Conservation (phyloP, 2,329 filamentous ascomycete genomes). For the Byssothecium circinans region DNA sequence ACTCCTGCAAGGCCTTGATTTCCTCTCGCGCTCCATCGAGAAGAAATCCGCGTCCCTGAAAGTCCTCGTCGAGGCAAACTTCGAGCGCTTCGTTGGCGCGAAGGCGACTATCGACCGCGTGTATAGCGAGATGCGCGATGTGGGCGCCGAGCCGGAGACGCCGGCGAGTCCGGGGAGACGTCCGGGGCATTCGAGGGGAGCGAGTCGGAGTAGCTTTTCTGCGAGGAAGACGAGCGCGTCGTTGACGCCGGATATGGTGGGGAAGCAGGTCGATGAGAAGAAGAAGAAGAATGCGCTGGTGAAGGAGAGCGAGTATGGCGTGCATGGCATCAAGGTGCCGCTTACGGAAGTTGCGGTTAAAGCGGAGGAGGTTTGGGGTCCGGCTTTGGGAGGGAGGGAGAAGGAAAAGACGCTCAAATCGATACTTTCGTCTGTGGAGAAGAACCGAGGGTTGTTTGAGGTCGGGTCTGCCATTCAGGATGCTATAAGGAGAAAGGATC, state of each 20-base stretch:
- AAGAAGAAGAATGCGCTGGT: constrained; percentile 85
- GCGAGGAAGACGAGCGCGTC: constrained; percentile 48
- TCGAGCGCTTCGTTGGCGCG: constrained; percentile 94
- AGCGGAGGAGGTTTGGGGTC: constrained; percentile 96
- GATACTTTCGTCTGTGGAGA: constrained; percentile 73
- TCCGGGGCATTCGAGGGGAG: constrained; percentile 64
- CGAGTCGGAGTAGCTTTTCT: constrained; percentile 63
- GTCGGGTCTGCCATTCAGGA: constrained; percentile 76
- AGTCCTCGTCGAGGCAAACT: constrained; percentile 94
- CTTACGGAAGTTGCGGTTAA: constrained; percentile 89
- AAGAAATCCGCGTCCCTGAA: constrained; percentile 97
- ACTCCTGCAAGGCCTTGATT: constrained; percentile 78
- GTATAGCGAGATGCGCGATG: constrained; percentile 87
- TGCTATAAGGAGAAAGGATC: constrained; percentile 87
- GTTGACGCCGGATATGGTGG: constrained; percentile 34
- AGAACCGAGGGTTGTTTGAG: constrained; percentile 80
- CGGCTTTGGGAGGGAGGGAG: constrained; percentile 85
- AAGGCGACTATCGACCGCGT: constrained; percentile 99
- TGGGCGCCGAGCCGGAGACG: constrained; percentile 59
- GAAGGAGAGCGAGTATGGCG: constrained; percentile 70
- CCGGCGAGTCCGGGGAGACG: constrained; percentile 46
- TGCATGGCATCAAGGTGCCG: constrained; percentile 72
- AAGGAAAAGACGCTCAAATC: constrained; percentile 85
- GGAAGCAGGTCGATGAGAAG: constrained; percentile 52
- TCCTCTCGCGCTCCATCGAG: constrained; percentile 88